phyloP scores from a whole-genome alignment of 2,329 filamentous ascomycete species.

The Fusarium papillatum region DNA sequence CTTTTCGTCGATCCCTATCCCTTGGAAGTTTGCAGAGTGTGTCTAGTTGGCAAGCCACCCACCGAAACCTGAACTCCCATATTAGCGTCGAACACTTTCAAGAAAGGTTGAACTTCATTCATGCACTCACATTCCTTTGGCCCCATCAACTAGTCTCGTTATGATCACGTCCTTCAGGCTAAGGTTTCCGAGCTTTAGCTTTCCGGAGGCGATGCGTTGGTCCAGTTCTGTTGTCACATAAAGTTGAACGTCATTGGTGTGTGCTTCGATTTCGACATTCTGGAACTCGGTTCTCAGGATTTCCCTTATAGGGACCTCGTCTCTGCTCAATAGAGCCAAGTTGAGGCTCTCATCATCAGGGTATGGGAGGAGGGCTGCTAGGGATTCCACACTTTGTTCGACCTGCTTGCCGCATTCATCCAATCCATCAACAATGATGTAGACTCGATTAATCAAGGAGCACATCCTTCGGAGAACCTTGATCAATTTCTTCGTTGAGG shows the following conservation, averaged over 20 bases:
- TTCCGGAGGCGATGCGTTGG: not conserved
- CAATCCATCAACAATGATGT: not conserved
- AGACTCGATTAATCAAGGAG: not conserved
- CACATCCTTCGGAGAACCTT: not conserved
- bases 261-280: slow-evolving; percentile 17
- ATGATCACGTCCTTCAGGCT: slow-evolving; percentile 9
- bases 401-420: not conserved
- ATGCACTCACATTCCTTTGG: slow-evolving; percentile 15
- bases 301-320: slow-evolving; percentile 3
- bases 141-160: not conserved
- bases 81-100: not conserved
- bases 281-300: not conserved
- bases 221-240: slow-evolving; percentile 14
- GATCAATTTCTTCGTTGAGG: not conserved
- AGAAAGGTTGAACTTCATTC: rapidly evolving
- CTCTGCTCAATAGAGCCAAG: slow-evolving; percentile 15
- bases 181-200: not conserved
- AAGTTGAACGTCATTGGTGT: slow-evolving; percentile 15
- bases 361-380: slow-evolving; percentile 2
- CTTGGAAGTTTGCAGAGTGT: slow-evolving; percentile 7
- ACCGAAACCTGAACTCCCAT: slow-evolving; percentile 11
- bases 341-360: not conserved
- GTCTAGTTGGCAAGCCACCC: slow-evolving; percentile 26
- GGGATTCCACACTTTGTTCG: not conserved
- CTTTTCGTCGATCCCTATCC: not conserved